Percentiles rank a stretch among this genome's conserved stretches.
phyloP scores from a whole-genome alignment of 2,329 filamentous ascomycete species.

The Alternaria postmessia region DNA sequence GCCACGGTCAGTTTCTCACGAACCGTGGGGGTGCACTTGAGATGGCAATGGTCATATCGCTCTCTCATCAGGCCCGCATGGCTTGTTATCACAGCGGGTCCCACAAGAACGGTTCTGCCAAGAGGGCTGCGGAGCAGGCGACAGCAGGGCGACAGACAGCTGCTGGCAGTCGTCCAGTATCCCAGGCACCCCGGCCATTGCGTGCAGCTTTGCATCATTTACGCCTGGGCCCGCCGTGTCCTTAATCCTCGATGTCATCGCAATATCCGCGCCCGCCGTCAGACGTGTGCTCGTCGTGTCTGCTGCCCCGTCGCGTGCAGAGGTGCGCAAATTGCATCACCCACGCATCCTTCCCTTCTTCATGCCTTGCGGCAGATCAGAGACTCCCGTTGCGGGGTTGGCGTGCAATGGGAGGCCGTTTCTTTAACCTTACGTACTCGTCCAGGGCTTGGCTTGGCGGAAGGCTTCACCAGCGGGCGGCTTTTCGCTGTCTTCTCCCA shows the following conservation, averaged over 20 bases:
- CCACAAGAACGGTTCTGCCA: constrained; percentile 43
- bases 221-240: constrained; percentile 25
- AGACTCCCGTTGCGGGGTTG: constrained; percentile 26
- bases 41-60: constrained; percentile 44
- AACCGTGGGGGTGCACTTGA: constrained; percentile 31
- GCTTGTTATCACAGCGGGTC: constrained; percentile 42
- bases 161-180: constrained; percentile 4
- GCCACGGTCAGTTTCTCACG: background rate
- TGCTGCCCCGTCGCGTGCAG: constrained; percentile 18
- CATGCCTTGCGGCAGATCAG: constrained; percentile 23
- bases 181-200: constrained; percentile 21
- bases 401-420: constrained; percentile 15
- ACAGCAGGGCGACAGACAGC: constrained; percentile 32
- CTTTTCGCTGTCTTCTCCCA: constrained; percentile 26
- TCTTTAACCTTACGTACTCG: constrained; percentile 21
- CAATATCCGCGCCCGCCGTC: constrained; percentile 33
- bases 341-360: background rate
- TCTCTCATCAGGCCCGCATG: constrained; percentile 40
- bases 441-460: constrained; percentile 25
- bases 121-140: constrained; percentile 34
- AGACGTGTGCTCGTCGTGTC: constrained; percentile 20
- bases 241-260: constrained; percentile 35
- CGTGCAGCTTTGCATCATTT: constrained; percentile 34
- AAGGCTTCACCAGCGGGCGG: constrained; percentile 37
- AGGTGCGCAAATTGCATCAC: too few species aligned